phyloP scores from a whole-genome alignment of 1,284 basidiomycete species.

The Sporisorium graminicola region DNA sequence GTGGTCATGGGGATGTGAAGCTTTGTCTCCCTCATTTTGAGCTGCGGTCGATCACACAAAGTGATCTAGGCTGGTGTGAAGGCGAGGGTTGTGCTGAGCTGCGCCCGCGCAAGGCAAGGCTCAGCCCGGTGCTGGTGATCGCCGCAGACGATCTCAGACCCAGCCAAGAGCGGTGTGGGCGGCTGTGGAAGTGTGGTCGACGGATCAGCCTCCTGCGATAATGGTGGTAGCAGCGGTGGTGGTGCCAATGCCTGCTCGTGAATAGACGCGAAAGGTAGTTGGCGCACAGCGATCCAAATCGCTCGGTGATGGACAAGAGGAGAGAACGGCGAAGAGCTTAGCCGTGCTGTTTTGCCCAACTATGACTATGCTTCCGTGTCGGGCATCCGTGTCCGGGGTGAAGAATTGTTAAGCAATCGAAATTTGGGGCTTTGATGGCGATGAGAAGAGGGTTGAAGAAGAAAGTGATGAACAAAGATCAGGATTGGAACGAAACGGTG shows the following conservation, averaged over 20 bases:
- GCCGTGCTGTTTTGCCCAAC: neutral
- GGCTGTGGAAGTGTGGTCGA: neutral
- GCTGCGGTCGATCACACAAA: neutral
- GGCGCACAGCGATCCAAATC: no score
- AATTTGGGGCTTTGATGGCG: neutral
- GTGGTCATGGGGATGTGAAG: conserved; percentile 50
- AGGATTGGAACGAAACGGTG: no score
- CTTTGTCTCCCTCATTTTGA: conserved; percentile 51
- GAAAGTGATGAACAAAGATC: neutral
- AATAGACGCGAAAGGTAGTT: no score
- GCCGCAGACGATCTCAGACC: neutral
- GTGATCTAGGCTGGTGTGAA: neutral
- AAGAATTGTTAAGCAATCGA: neutral
- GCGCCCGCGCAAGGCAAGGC: conserved; percentile 6
- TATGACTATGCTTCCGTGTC: neutral
- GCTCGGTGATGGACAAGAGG: no score
- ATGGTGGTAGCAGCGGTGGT: neutral
- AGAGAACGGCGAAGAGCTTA: neutral
- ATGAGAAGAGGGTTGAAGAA: neutral
- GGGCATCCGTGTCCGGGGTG: neutral
- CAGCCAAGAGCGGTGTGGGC: neutral
- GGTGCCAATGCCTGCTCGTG: no score
- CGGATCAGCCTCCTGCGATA: neutral
- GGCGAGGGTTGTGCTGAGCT: neutral
- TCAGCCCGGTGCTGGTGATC: neutral